Evolutionary conservation across 768 basidiomycete genomes (phyloP), one percentile per base, ranked within the genome.

Genomic region (Leccinum truebloodii): DNA sequence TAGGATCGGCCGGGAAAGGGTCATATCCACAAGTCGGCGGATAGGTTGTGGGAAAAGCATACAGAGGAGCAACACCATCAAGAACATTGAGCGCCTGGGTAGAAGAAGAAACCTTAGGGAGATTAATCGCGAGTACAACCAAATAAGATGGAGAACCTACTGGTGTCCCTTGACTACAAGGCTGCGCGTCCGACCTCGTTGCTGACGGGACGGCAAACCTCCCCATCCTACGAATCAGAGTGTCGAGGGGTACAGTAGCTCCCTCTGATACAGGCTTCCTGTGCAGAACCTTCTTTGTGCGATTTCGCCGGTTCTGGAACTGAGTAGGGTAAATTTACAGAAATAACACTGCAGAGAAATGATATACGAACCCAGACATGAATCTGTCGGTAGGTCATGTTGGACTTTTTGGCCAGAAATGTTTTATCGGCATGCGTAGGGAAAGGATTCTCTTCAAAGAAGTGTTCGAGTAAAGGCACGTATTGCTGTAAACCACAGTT

Each of bases 41-140:
- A 56, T 70, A 73, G 2, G 22, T 16, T 1, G 62, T 32, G 5
- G 73, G 72, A 54, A 69, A 73, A 1, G 71, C 71, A 39, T 71
- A 65, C 0, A 50, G 55, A 0, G 73, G 61, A 6, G 70, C 63
- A 8, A 55, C 54, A 28, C 57, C 41, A 9, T 65, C 58, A 41
- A 71, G 48, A n/a, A 61, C 28, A 18, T 58, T 48, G 30, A 3
- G 6, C 10, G 10, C 3, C 22, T n/a, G 4, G 10, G 7, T 6
- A 6, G 54, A 46, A 46, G 54, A 28, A 46, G 54, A n/a, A 14
- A 18, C 9, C 51, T 32, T 46, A 2, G 30, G 24, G 22, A 26
- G 35, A 34, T 59, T 3, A 59, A 34, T 50, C 34, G 12, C 24
- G 39, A 51, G 26, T 51, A 9, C 13, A 24, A 41, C 49, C 1